phyloP scores from a whole-genome alignment of 352 stramenopile species.

The Globisporangium iwayamae region DNA sequence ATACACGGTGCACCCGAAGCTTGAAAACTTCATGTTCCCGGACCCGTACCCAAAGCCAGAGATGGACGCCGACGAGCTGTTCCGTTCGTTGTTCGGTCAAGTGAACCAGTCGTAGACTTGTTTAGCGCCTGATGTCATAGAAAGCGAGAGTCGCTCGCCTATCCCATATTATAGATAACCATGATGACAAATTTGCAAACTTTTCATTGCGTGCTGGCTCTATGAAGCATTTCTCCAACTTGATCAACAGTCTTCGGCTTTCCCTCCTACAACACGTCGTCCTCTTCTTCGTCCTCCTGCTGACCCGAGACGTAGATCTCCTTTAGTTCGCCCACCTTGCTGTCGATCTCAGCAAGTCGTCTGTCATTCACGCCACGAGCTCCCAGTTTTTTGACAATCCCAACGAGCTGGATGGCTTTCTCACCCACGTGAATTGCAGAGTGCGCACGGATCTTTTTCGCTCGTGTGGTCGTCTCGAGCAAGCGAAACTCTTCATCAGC shows the following conservation, averaged over 20 bases:
- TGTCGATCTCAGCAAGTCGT: constrained; percentile 45
- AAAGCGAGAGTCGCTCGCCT: constrained; percentile 11
- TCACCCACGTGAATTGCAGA: constrained; percentile 69
- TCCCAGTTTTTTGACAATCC: constrained; percentile 84
- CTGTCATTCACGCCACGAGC: constrained; percentile 48
- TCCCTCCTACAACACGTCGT: constrained; percentile 75
- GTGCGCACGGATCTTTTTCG: constrained; percentile 78
- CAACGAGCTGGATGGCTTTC: constrained; percentile 70
- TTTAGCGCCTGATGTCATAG: neutral
- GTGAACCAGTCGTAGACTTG: constrained; percentile 35
- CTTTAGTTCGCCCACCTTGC: constrained; percentile 39
- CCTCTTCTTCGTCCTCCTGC: constrained; percentile 81
- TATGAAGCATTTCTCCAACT: neutral
- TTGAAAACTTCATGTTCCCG: constrained; percentile 90
- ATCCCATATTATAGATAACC: constrained; percentile 19
- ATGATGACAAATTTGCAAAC: constrained; percentile 13
- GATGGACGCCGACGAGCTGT: constrained; percentile 84
- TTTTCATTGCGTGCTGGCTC: neutral
- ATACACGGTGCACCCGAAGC: constrained; percentile 84
- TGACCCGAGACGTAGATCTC: constrained; percentile 55
- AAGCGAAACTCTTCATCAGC: constrained; percentile 76
- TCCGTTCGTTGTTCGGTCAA: constrained; percentile 81
- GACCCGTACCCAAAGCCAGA: constrained; percentile 70
- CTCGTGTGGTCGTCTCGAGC: constrained; percentile 58
- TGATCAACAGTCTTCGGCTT: neutral